These are phyloP conservation scores for Nephromyces sp. DNA, from an alignment of 169 alveolate genomes.

Conservation along the genomic window DNA sequence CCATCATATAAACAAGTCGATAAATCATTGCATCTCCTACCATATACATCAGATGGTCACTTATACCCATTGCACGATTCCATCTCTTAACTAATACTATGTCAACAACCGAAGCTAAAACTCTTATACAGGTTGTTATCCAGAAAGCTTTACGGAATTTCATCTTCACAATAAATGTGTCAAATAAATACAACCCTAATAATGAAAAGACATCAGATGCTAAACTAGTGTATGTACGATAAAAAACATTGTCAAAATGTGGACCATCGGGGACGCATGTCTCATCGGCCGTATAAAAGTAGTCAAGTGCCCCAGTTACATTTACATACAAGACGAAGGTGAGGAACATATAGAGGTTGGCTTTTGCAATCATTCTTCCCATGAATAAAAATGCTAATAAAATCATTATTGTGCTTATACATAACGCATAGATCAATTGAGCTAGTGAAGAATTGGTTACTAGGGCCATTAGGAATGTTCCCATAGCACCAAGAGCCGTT, in stretches of 20 bases:
- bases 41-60: constrained; percentile 17
- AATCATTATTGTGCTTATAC: not conserved
- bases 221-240: constrained; percentile 11
- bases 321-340: not conserved
- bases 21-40: constrained; percentile 23
- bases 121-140: constrained; percentile 13
- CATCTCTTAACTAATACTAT: constrained; percentile 5
- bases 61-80: constrained; percentile 10
- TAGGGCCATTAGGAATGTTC: too few species aligned
- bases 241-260: constrained; percentile 25
- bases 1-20: constrained; percentile 11
- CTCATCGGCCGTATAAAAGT: constrained; percentile 1
- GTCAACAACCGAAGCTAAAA: constrained; percentile 19
- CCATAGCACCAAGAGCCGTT: too few species aligned
- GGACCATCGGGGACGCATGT: constrained; percentile 29
- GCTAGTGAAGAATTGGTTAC: too few species aligned
- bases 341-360: not conserved
- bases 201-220: constrained; percentile 9
- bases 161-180: constrained; percentile 13
- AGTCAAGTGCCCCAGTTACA: not conserved
- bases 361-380: not conserved
- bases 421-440: not conserved
- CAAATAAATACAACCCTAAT: constrained; percentile 17
- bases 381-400: not conserved
- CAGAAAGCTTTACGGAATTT: constrained; percentile 11